Percentiles rank a stretch among this genome's conserved stretches.
These are phyloP conservation scores for Xenosphaeropsis pyriputrescens DNA, from an alignment of 2,329 filamentous ascomycete genomes.

Conservation along the genomic window DNA sequence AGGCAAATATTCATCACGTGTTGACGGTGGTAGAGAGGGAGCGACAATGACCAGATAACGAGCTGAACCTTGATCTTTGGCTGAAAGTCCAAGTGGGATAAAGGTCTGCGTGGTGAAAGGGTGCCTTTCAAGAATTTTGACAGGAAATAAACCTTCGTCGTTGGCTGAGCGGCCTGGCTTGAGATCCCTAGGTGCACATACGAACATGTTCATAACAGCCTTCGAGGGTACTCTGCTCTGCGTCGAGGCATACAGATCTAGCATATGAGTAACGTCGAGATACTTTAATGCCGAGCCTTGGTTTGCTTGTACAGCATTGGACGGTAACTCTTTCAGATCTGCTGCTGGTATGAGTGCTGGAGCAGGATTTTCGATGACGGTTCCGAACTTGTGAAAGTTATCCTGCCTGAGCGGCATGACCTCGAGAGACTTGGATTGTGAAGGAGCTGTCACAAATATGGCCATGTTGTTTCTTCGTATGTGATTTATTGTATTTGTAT, in stretches of 20 bases:
- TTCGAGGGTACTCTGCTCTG: constrained; percentile 40
- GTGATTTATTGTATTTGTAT: too few species aligned
- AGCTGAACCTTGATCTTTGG: constrained; percentile 25
- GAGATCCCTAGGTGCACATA: constrained; percentile 55
- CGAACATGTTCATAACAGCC: constrained; percentile 76
- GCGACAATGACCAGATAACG: constrained; percentile 81
- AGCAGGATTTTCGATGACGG: constrained; percentile 63
- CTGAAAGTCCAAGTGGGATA: constrained; percentile 51
- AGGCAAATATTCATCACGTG: constrained; percentile 23
- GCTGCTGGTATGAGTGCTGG: constrained; percentile 35
- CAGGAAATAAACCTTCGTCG: constrained; percentile 32
- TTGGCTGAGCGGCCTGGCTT: constrained; percentile 13
- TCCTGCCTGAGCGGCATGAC: constrained; percentile 7
- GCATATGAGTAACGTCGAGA: constrained; percentile 59
- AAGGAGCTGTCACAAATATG: neutral
- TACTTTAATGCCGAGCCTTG: constrained; percentile 86
- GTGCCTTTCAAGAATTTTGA: constrained; percentile 74
- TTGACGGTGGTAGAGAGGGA: constrained; percentile 46
- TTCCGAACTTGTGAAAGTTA: constrained; percentile 67
- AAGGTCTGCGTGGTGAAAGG: constrained; percentile 94
- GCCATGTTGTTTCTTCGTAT: constrained; percentile 4
- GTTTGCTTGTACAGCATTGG: constrained; percentile 50
- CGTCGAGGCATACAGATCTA: constrained; percentile 54
- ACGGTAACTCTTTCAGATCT: constrained; percentile 16
- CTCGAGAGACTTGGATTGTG: neutral